These are phyloP conservation scores for Exobasidium rhododendri DNA, from an alignment of 1,284 basidiomycete species.

Conservation along the genomic window DNA sequence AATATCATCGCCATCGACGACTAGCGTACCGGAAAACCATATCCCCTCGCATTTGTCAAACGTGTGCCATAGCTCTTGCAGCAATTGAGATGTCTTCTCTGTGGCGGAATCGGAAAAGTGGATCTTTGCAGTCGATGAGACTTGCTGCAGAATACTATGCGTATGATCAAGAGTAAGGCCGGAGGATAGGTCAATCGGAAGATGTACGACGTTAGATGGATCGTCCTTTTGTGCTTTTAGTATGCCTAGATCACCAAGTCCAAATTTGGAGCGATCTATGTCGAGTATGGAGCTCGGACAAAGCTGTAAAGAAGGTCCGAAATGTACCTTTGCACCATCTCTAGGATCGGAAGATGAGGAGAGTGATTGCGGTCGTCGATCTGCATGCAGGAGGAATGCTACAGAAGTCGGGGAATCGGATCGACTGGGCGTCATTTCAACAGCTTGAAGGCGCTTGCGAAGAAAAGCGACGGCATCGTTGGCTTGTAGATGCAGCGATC, in stretches of 20 bases:
- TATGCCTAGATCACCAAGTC: slow-evolving; percentile 29
- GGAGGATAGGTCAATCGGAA: neutral
- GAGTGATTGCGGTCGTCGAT: neutral
- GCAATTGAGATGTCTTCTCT: neutral
- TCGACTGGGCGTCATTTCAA: neutral
- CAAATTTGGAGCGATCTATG: slow-evolving; percentile 17
- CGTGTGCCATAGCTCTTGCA: slow-evolving; percentile 4
- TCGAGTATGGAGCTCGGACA: neutral
- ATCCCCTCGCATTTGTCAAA: slow-evolving; percentile 32
- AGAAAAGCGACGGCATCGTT: neutral
- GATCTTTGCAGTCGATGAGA: neutral
- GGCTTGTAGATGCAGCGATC: neutral
- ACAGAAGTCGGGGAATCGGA: neutral
- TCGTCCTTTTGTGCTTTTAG: slow-evolving; percentile 13
- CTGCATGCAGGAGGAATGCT: neutral
- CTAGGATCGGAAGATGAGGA: neutral
- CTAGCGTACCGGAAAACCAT: slow-evolving; percentile 25
- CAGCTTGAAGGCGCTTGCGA: neutral
- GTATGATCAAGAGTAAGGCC: neutral
- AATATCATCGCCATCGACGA: slow-evolving; percentile 1
- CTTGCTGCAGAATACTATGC: neutral
- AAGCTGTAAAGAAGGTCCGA: neutral
- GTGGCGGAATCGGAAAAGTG: neutral
- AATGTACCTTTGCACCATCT: neutral
- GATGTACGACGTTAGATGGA: neutral